These are phyloP conservation scores for Vigna angularis DNA, from an alignment of 306 rosid genomes.

Conservation along the genomic window DNA sequence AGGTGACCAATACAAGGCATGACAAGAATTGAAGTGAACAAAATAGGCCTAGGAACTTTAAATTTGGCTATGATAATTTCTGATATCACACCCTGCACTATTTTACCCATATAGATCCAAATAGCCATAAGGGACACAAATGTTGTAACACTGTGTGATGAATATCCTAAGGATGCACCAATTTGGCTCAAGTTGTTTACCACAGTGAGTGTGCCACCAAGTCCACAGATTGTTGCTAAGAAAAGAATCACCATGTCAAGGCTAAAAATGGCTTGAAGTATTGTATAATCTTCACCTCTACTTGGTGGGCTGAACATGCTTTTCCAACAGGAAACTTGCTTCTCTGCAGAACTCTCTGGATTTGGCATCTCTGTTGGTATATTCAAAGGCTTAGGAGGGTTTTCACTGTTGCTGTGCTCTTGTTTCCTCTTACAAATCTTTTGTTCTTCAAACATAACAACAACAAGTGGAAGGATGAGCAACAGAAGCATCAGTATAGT, in stretches of 20 bases:
- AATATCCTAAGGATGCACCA: constrained; percentile 60
- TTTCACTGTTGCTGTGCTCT: not conserved
- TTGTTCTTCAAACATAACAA: constrained; percentile 57
- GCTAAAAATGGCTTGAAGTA: constrained; percentile 67
- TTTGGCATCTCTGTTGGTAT: constrained; percentile 39
- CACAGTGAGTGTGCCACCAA: constrained; percentile 61
- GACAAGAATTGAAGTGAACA: constrained; percentile 53
- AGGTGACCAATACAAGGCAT: constrained; percentile 58
- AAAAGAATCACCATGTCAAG: constrained; percentile 67
- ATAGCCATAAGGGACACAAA: constrained; percentile 65
- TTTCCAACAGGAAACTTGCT: constrained; percentile 44
- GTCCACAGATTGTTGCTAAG: constrained; percentile 61
- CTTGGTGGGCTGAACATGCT: constrained; percentile 45
- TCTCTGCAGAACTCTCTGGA: not conserved
- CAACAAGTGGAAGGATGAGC: constrained; percentile 57
- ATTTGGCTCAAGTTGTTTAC: constrained; percentile 73
- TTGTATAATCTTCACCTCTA: constrained; percentile 70
- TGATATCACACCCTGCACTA: constrained; percentile 54
- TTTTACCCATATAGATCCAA: constrained; percentile 62
- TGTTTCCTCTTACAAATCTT: constrained; percentile 45
- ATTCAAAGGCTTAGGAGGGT: constrained; percentile 34
- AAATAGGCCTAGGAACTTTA: constrained; percentile 57
- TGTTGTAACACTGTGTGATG: constrained; percentile 50
- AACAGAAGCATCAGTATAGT: constrained; percentile 51
- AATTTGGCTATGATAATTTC: constrained; percentile 48